These are phyloP conservation scores for Massarina eburnea DNA, from an alignment of 2,329 filamentous ascomycete species.

Conservation along the genomic window DNA sequence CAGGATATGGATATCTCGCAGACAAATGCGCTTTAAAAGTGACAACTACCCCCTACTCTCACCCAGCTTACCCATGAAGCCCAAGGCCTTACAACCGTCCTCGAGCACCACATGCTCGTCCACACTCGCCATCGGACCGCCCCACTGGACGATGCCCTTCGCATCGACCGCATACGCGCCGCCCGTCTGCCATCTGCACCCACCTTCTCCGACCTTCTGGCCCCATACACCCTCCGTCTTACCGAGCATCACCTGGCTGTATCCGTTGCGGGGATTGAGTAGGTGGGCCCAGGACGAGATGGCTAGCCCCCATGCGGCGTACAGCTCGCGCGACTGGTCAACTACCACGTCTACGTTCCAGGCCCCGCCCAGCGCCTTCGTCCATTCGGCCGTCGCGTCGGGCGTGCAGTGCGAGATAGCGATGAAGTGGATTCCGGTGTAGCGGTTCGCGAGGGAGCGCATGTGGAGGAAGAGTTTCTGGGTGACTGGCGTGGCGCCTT, in stretches of 20 bases:
- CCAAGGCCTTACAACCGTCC: conserved; percentile 34
- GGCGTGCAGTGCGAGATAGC: conserved; percentile 62
- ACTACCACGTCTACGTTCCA: conserved; percentile 60
- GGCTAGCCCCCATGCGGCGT: conserved; percentile 64
- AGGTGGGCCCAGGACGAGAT: conserved; percentile 39
- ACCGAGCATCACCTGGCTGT: conserved; percentile 37
- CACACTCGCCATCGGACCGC: conserved; percentile 38
- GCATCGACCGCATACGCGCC: conserved; percentile 38
- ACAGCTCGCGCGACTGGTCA: conserved; percentile 59
- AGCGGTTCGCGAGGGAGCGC: conserved; percentile 57
- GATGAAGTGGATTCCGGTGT: conserved; percentile 56
- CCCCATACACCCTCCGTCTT: conserved; percentile 41
- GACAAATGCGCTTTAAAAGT: background rate
- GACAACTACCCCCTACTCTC: background rate
- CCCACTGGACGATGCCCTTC: conserved; percentile 37
- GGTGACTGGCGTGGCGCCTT: conserved; percentile 25
- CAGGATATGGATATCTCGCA: background rate
- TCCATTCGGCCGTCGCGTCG: conserved; percentile 59
- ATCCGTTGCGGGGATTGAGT: conserved; percentile 38
- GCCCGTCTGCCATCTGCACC: conserved; percentile 39
- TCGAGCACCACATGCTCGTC: conserved; percentile 35
- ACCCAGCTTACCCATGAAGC: conserved; percentile 9
- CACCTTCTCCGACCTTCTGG: conserved; percentile 37
- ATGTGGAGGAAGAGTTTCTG: conserved; percentile 58
- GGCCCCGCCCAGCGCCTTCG: conserved; percentile 59